Base-by-base conservation (phyloP, 2,329 filamentous ascomycete species). In the Fusarium phyllophilum region DNA sequence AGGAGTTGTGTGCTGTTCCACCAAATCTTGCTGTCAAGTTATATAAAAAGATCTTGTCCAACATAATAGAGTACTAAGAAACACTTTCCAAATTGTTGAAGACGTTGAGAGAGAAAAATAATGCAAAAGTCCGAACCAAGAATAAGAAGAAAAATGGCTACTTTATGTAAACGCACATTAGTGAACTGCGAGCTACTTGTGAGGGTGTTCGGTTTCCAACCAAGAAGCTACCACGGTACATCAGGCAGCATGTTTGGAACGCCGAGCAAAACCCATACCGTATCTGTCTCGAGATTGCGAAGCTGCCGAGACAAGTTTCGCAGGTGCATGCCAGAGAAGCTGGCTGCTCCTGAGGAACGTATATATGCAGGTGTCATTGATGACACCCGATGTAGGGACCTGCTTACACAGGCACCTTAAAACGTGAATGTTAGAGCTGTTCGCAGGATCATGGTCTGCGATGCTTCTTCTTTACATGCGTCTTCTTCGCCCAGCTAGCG, bases 401-500 rank as follows among this genome's bases (percentile, higher is more conserved):
- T 67, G 62, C 69, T 55, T 48, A 20, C 13, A 62, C 61, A 65
- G 75, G 68, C 70, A 74, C 73, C 76, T 45, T 67, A 58, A 58
- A 79, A 79, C 77, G 77, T 79, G 67, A 70, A 66, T 73, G 62
- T 68, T 69, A 52, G 62, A 65, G 62, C 68, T 59, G 44, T 48
- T 57, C 54, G 58, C 61, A 66, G 39, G 49, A 33, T 36, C 26
- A 63, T 71, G 48, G 65, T 59, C 71, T 68, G 57, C 68, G 70
- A 66, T 78, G 77, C 58, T 72, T 78, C 61, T 79, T 80, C 59
- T 80, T 79, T 36, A 76, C 78, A 59, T 82, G 83, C 38, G 76
- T 82, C 77, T 88, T 88, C 24, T 83, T 82, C 44, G 79, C 77
- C 86, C 87, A 89, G 78, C 86, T 88, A 44, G 78, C 73, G 71